These are phyloP conservation scores for Sphagnum fallax DNA, from an alignment of 228 moss, liverwort and hornwort genomes.

Conservation along the genomic window DNA sequence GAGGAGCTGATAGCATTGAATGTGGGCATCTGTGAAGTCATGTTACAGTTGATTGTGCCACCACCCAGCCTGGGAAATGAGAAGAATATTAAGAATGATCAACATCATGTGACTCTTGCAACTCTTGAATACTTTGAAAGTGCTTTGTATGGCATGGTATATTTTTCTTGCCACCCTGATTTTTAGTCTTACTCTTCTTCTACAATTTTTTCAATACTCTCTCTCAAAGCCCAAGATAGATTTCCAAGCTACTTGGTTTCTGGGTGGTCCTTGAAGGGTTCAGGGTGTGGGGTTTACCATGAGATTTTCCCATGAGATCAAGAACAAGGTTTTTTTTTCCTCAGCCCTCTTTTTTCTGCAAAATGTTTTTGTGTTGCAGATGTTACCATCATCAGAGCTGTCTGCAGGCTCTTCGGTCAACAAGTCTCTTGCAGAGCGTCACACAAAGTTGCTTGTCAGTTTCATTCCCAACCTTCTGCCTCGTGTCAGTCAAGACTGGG, in stretches of 20 bases:
- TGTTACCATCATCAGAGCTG: constrained; percentile 82
- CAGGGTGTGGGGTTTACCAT: too few relatives aligned
- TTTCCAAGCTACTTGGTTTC: too few relatives aligned
- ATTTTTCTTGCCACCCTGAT: neutral
- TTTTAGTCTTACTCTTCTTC: constrained; percentile 1
- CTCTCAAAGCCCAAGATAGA: too few relatives aligned
- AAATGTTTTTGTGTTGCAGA: constrained; percentile 31
- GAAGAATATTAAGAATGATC: constrained; percentile 26
- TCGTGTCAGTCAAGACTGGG: constrained; percentile 53
- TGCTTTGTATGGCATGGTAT: constrained; percentile 76
- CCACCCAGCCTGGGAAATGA: constrained; percentile 16
- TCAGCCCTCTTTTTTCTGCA: too few relatives aligned
- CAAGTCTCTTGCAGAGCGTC: constrained; percentile 65
- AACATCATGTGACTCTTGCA: constrained; percentile 28
- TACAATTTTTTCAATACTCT: neutral
- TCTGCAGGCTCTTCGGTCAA: constrained; percentile 57
- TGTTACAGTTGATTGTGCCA: constrained; percentile 70
- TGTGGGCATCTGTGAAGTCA: constrained; percentile 79
- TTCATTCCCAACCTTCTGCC: constrained; percentile 59
- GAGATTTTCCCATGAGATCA: too few relatives aligned
- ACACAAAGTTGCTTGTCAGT: constrained; percentile 51
- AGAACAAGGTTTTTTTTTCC: too few relatives aligned
- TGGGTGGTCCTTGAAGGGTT: too few relatives aligned
- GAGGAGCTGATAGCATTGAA: constrained; percentile 81
- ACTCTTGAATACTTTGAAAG: constrained; percentile 77